These are phyloP conservation scores for Picochlorum costavermella DNA, from an alignment of 139 green algal genomes.

Conservation along the genomic window DNA sequence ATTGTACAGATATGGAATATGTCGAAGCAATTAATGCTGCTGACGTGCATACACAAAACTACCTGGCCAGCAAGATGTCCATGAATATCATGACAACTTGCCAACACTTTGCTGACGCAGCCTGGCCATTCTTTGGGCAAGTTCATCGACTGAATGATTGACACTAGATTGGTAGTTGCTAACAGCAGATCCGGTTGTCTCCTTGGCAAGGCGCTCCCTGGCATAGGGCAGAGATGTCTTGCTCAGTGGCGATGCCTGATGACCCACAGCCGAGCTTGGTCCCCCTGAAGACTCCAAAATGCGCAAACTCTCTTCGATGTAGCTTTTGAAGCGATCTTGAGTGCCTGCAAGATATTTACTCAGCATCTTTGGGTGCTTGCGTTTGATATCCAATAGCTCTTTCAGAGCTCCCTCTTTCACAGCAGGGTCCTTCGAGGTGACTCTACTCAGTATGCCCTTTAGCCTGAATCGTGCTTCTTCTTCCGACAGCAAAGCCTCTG, in stretches of 20 bases:
- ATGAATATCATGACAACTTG: too few species aligned
- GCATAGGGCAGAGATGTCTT: constrained; percentile 2
- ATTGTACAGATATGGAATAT: too few species aligned
- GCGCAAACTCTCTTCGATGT: constrained; percentile 20
- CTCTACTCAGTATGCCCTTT: background rate
- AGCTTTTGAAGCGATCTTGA: constrained; percentile 26
- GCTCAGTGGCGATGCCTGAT: background rate
- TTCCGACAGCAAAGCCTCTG: background rate
- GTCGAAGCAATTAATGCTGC: too few species aligned
- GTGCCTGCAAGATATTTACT: constrained; percentile 22
- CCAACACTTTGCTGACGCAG: background rate
- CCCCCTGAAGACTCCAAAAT: constrained; percentile 9
- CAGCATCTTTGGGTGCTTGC: constrained; percentile 19
- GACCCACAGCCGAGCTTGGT: background rate
- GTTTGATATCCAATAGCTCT: constrained; percentile 20
- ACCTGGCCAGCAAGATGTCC: too few species aligned
- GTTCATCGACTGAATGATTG: constrained; percentile 1
- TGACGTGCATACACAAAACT: too few species aligned
- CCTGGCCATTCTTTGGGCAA: background rate
- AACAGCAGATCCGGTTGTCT: background rate
- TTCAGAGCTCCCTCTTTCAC: constrained; percentile 13
- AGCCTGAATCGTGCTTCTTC: background rate
- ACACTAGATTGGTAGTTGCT: background rate
- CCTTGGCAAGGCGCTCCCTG: background rate
- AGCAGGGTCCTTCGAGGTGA: background rate